Evolutionary conservation across 1,284 basidiomycete species (phyloP).

Genomic region (Xanthoconium separans): DNA sequence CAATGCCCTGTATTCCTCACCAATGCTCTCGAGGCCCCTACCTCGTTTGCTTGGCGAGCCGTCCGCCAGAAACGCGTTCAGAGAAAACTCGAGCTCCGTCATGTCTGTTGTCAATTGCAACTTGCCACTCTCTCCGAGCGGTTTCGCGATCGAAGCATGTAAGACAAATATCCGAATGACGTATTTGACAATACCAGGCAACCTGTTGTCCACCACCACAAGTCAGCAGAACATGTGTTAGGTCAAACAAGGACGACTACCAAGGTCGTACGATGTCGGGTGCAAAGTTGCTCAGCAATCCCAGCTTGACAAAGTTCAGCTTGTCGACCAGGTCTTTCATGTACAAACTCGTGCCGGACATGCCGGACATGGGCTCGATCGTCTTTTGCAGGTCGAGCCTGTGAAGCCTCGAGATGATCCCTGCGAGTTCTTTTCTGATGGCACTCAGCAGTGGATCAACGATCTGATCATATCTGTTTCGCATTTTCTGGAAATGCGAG

Average conservation of each 20-base stretch:
- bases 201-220: conserved; percentile 44
- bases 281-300: conserved; percentile 72
- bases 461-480: conserved; percentile 58
- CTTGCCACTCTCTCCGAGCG: conserved; percentile 86
- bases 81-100: conserved; percentile 91
- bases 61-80: conserved; percentile 74
- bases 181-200: conserved; percentile 65
- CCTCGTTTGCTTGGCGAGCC: conserved; percentile 57
- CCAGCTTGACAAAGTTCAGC: conserved; percentile 73
- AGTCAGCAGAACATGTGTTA: conserved; percentile 2
- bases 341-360: conserved; percentile 76
- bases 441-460: conserved; percentile 70
- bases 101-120: conserved; percentile 92
- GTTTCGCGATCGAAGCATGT: conserved; percentile 85
- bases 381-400: conserved; percentile 77
- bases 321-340: conserved; percentile 90
- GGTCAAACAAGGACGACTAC: conserved; percentile 39
- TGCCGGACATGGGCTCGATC: conserved; percentile 59
- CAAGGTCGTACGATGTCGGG: conserved; percentile 72
- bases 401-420: conserved; percentile 80
- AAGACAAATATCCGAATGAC: conserved; percentile 84
- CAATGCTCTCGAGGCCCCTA: conserved; percentile 66
- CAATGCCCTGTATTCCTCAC: conserved; percentile 78
- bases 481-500: conserved; percentile 48
- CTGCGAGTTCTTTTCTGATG: conserved; percentile 75